Evolutionary conservation across 129 eudicot genomes (phyloP).

Genomic region (Flaveria ramosissima): DNA sequence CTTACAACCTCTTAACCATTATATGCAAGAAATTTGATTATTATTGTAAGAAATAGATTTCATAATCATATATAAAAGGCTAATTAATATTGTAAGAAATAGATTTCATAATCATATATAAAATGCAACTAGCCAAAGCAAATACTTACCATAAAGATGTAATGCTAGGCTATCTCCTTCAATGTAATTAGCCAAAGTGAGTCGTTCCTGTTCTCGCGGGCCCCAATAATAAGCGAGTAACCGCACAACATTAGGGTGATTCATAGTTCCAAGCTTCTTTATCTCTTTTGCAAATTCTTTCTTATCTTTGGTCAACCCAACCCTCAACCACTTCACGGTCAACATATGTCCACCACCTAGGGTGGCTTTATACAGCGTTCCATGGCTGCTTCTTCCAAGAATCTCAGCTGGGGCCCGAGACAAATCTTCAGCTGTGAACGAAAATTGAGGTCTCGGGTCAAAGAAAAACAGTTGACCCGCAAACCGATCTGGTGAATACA

Average conservation of each 20-base stretch:
- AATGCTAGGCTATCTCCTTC: constrained; percentile 91
- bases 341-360: constrained; percentile 79
- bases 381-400: constrained; percentile 98
- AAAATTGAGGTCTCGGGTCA: constrained; percentile 55
- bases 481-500: constrained; percentile 92
- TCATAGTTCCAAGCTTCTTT: constrained; percentile 74
- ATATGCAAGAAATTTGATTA: neutral
- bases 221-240: constrained; percentile 98
- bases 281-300: constrained; percentile 96
- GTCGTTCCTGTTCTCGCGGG: constrained; percentile 97
- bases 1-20: neutral
- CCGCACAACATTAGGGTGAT: constrained; percentile 74
- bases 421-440: constrained; percentile 87
- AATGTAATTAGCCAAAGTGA: constrained; percentile 81
- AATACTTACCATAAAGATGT: constrained; percentile 88
- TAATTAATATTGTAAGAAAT: neutral
- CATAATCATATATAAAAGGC: neutral
- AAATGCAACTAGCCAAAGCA: constrained; percentile 19
- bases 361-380: constrained; percentile 94
- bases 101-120: neutral
- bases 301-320: constrained; percentile 88
- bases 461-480: constrained; percentile 85
- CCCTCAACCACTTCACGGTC: constrained; percentile 94
- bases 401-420: constrained; percentile 99
- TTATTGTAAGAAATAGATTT: neutral